phyloP scores from a whole-genome alignment of 1,284 basidiomycete species.

The Malassezia slooffiae region DNA sequence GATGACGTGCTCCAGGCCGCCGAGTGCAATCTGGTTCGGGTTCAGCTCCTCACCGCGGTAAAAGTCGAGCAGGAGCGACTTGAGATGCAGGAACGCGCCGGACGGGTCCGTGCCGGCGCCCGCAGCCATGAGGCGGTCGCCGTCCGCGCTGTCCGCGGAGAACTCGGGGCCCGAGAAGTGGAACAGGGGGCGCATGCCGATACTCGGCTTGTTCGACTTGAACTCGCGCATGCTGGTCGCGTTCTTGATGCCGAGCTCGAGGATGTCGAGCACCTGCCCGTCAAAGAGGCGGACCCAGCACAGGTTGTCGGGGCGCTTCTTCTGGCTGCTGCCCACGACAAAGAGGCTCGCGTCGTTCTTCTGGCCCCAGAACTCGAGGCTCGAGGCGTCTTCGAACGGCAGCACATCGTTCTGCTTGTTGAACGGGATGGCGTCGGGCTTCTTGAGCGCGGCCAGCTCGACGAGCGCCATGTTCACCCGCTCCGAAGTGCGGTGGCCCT shows the following conservation, averaged over 20 bases:
- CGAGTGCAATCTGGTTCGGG: conserved; percentile 66
- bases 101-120: conserved; percentile 20
- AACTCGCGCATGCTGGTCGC: conserved; percentile 69
- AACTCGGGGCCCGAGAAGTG: conserved; percentile 68
- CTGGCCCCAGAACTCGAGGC: conserved; percentile 81
- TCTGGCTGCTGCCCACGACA: conserved; percentile 78
- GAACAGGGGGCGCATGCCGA: conserved; percentile 83
- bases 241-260: conserved; percentile 76
- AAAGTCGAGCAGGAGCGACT: conserved; percentile 74
- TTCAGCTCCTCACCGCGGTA: conserved; percentile 71
- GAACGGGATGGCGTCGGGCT: conserved; percentile 67
- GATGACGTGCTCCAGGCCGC: conserved; percentile 78
- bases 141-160: conserved; percentile 22
- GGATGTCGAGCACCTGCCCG: conserved; percentile 78
- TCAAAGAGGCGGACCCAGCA: conserved; percentile 82
- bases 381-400: conserved; percentile 68
- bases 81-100: conserved; percentile 52
- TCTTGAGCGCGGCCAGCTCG: conserved; percentile 52
- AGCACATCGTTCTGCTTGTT: conserved; percentile 85
- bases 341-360: conserved; percentile 95
- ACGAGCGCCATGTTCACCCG: conserved; percentile 69
- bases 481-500: conserved; percentile 74
- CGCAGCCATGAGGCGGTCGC: conserved; percentile 27
- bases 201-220: conserved; percentile 75
- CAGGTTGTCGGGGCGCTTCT: conserved; percentile 84